phyloP scores from a whole-genome alignment of 148 eudicot species.

The Gaultheria prostrata region DNA sequence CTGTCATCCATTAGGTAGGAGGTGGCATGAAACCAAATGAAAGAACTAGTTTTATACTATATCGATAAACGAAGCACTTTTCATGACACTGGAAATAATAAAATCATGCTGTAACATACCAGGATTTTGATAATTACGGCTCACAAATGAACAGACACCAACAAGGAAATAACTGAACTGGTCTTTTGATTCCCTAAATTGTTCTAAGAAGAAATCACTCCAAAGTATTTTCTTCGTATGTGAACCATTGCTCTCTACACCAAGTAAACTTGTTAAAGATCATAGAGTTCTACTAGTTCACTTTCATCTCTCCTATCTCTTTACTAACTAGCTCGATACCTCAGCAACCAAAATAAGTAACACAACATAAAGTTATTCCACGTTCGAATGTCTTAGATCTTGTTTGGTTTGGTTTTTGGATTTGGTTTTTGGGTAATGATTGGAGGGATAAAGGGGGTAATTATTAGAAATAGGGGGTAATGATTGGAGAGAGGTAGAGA shows the following conservation, averaged over 20 bases:
- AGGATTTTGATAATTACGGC: not conserved
- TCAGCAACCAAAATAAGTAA: not conserved
- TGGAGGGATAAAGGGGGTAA: too few species aligned
- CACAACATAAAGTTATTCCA: not conserved
- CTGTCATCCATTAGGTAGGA: not conserved
- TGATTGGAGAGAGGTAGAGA: too few species aligned
- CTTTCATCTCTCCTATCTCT: not conserved
- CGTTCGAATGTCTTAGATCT: not conserved
- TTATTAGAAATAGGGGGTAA: too few species aligned
- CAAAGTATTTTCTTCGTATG: not conserved
- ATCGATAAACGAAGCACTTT: not conserved
- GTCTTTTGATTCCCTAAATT: not conserved
- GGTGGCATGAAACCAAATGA: not conserved
- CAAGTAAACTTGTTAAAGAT: not conserved
- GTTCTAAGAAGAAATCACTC: not conserved
- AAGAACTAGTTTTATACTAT: not conserved
- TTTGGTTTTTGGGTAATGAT: too few species aligned
- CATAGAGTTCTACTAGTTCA: not conserved
- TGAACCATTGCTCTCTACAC: not conserved
- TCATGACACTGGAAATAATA: not conserved
- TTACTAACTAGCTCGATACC: not conserved
- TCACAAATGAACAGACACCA: not conserved
- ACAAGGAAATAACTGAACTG: not conserved
- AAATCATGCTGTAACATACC: not conserved
- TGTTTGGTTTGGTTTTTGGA: too few species aligned